Evolutionary conservation across 2,329 filamentous ascomycete genomes (phyloP).

Genomic region (Pyrenochaeta sp.): DNA sequence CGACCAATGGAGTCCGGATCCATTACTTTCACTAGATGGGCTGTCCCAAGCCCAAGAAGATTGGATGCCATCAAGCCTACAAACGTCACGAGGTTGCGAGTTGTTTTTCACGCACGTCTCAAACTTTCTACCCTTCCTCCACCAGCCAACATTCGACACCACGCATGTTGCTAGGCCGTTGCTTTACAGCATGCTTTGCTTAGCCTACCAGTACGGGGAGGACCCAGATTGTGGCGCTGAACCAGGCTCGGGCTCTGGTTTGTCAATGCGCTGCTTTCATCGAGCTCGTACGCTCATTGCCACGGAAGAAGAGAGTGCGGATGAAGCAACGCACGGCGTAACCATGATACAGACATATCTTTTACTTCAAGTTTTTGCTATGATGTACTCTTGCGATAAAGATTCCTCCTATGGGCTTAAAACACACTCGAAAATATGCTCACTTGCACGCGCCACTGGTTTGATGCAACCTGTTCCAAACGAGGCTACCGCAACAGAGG

Average conservation of each 20-base stretch:
- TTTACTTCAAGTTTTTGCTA: slow-evolving; percentile 23
- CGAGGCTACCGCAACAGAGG: slow-evolving; percentile 12
- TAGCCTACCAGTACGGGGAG: slow-evolving; percentile 29
- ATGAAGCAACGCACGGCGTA: slow-evolving; percentile 1
- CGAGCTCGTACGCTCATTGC: slow-evolving; percentile 21
- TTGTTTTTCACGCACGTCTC: slow-evolving; percentile 22
- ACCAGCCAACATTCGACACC: slow-evolving; percentile 22
- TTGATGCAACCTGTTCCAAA: slow-evolving; percentile 21
- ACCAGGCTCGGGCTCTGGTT: slow-evolving; percentile 13
- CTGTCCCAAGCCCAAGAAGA: slow-evolving; percentile 9
- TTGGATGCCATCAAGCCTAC: slow-evolving; percentile 15
- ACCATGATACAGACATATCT: slow-evolving; percentile 27
- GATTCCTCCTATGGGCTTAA: slow-evolving; percentile 29
- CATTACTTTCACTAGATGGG: slow-evolving; percentile 8
- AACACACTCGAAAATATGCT: slow-evolving; percentile 30
- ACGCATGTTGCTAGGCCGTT: slow-evolving; percentile 7
- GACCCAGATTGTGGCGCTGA: slow-evolving; percentile 17
- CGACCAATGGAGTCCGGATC: slow-evolving; percentile 17
- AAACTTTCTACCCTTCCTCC: slow-evolving; percentile 18
- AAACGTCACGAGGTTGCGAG: slow-evolving; percentile 14
- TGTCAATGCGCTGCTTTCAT: slow-evolving; percentile 21
- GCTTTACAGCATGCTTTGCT: slow-evolving; percentile 22
- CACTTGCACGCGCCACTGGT: slow-evolving; percentile 23
- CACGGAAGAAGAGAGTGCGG: slow-evolving; percentile 10
- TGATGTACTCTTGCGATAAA: slow-evolving; percentile 26